Evolutionary conservation across 2,329 filamentous ascomycete species (phyloP).

Genomic region (Penicillium sclerotigenum): DNA sequence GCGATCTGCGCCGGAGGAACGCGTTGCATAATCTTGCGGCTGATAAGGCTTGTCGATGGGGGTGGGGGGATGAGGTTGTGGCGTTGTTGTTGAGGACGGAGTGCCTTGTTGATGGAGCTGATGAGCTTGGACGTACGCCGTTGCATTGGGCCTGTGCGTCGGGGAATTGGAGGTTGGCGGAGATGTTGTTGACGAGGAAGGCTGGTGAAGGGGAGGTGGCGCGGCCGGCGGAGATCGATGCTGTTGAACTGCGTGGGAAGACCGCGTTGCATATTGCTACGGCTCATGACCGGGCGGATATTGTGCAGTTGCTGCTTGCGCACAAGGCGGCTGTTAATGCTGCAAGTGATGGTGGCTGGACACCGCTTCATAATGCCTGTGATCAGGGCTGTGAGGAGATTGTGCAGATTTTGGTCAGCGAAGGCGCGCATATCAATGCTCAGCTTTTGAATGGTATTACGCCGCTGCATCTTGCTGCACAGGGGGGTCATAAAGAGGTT

Average conservation of each 20-base stretch:
- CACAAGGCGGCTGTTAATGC: slow-evolving; percentile 49
- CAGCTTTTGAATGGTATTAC: slow-evolving; percentile 41
- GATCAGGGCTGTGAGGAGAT: slow-evolving; percentile 49
- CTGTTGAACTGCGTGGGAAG: slow-evolving; percentile 42
- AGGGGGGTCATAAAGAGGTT: slow-evolving; percentile 38
- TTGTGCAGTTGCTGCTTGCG: slow-evolving; percentile 43
- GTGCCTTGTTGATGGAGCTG: slow-evolving; percentile 41
- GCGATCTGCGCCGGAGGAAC: slow-evolving; percentile 31
- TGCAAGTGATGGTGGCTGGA: slow-evolving; percentile 52
- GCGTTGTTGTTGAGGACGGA: slow-evolving; percentile 39
- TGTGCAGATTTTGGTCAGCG: slow-evolving; percentile 44
- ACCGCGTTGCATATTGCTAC: slow-evolving; percentile 52
- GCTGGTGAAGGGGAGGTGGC: slow-evolving; percentile 3
- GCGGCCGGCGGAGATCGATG: slow-evolving; percentile 39
- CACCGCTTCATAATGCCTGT: slow-evolving; percentile 53
- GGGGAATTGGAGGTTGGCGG: slow-evolving; percentile 51
- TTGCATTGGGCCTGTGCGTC: slow-evolving; percentile 59
- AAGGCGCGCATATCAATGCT: slow-evolving; percentile 38
- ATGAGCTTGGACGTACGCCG: slow-evolving; percentile 51
- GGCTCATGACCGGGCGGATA: slow-evolving; percentile 41
- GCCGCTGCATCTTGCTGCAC: slow-evolving; percentile 40
- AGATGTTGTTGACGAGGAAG: slow-evolving; percentile 44
- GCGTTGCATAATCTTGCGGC: slow-evolving; percentile 45
- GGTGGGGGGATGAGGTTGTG: slow-evolving; percentile 49
- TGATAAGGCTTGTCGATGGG: slow-evolving; percentile 42